phyloP scores from a whole-genome alignment of 2,329 filamentous ascomycete species.

The Orbilia blumenaviensis region DNA sequence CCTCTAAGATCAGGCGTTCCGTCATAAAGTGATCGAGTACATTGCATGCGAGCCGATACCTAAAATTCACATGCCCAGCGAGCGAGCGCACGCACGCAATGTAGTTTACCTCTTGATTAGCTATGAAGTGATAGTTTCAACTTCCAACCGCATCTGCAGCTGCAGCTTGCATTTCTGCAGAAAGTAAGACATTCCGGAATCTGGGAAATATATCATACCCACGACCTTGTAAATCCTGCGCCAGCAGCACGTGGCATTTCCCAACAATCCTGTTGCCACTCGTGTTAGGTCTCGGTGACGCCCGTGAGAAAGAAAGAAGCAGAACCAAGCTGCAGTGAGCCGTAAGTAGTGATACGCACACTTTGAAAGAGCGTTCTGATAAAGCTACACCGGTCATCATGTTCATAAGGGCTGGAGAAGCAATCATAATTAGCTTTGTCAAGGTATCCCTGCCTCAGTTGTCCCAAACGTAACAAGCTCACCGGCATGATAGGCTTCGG shows the following conservation, averaged over 20 bases:
- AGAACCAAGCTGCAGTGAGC: neutral
- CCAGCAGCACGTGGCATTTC: constrained; percentile 53
- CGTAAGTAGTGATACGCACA: constrained; percentile 29
- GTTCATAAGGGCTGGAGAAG: constrained; percentile 35
- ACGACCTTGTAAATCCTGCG: constrained; percentile 38
- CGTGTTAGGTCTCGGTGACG: constrained; percentile 19
- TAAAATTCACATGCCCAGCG: neutral
- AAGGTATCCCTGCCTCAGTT: neutral
- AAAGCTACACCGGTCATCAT: constrained; percentile 32
- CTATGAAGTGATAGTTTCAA: neutral
- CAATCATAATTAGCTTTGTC: neutral
- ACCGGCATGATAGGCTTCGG: constrained; percentile 43
- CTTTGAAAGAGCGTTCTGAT: constrained; percentile 48
- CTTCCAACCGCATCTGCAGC: neutral
- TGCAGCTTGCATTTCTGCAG: constrained; percentile 1
- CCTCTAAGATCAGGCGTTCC: constrained; percentile 66
- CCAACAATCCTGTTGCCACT: constrained; percentile 50
- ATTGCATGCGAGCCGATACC: constrained; percentile 61
- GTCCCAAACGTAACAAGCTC: neutral
- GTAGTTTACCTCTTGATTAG: constrained; percentile 41
- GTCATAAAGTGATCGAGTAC: constrained; percentile 73
- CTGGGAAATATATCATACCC: constrained; percentile 28
- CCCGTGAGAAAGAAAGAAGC: neutral
- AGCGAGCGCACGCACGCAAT: constrained; percentile 42
- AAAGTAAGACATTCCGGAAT: constrained; percentile 35